Base-by-base conservation (phyloP, 306 rosid genomes). In the Acmispon strigosus region DNA sequence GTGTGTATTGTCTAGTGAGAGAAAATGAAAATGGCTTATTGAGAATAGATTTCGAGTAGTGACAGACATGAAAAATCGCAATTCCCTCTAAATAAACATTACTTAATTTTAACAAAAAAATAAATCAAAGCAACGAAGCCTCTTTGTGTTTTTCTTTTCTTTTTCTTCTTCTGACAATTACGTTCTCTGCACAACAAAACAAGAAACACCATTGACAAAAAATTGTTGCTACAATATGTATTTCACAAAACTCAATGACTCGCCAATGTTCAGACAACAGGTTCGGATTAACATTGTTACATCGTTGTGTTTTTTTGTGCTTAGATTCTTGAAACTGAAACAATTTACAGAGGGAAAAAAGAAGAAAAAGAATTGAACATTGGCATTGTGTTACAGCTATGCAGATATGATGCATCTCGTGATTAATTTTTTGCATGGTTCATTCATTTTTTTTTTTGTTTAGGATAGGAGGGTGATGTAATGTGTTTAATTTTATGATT, bases 211-310 rank as follows among this genome's bases (percentile, higher is more conserved):
- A 18, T 50, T 13, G 13, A 12, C 34, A 10, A 47, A 6, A 48
- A 70, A 58, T 52, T 15, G 6, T 37, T 62, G 7, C 59, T 10
- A 14, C 19, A 20, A 47, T 45, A 85, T 85, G 89, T 51, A 82
- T 76, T 79, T 82, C 72, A 18, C 74, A 9, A 73, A 65, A 49
- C 82, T 85, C 45, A 78, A 78, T 5, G 89, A 85, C 65, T 79
- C 89, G 5, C 89, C 89, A 2, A 82, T 85, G 84, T 85, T 82
- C 75, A 81, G 89, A 13, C 86, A 82, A 73, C 89, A 85, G 86
- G 89, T 85, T 81, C 44, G 41, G 6, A 32, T 32, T 32, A 5
- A 32, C 37, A 32, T 32, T 32, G 37, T 32, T 32, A 32, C 6
- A 32, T 32, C 7, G 0, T 32, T 32, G 12, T 4, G 14, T 5